Evolutionary conservation across 805 yeast species (phyloP).

Genomic region (Metschnikowia henanensis): DNA sequence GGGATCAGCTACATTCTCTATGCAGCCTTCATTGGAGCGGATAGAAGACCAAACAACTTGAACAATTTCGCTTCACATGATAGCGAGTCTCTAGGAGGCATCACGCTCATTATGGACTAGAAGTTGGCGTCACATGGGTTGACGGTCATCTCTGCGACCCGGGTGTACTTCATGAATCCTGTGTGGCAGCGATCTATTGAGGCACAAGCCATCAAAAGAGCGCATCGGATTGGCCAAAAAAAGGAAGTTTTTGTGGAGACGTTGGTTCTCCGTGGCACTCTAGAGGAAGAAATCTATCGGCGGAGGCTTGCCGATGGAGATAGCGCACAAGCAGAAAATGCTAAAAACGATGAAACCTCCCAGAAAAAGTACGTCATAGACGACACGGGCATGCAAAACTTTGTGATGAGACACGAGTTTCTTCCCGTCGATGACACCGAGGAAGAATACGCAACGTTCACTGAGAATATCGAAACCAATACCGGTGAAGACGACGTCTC

Average conservation of each 20-base stretch:
- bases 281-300: slow-evolving; percentile 68
- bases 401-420: slow-evolving; percentile 51
- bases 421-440: slow-evolving; percentile 30
- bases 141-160: slow-evolving; percentile 65
- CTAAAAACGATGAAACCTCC: slow-evolving; percentile 9
- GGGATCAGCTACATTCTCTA: slow-evolving; percentile 64
- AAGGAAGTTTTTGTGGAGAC: slow-evolving; percentile 71
- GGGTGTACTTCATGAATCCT: slow-evolving; percentile 69
- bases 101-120: slow-evolving; percentile 64
- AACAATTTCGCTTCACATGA: slow-evolving; percentile 47
- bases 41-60: slow-evolving; percentile 52
- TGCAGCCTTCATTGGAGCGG: slow-evolving; percentile 55
- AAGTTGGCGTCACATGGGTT: slow-evolving; percentile 69
- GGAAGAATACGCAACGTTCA: slow-evolving; percentile 38
- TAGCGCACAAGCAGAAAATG: slow-evolving; percentile 19
- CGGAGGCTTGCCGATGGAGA: slow-evolving; percentile 22
- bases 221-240: slow-evolving; percentile 73
- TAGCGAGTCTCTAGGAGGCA: slow-evolving; percentile 39
- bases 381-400: slow-evolving; percentile 58
- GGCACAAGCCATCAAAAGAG: slow-evolving; percentile 76
- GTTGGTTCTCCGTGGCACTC: slow-evolving; percentile 56
- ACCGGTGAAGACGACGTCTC: neutral
- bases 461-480: slow-evolving; percentile 16
- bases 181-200: slow-evolving; percentile 70
- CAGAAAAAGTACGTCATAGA: slow-evolving; percentile 49